These are phyloP conservation scores for Hypoxylon lienhwacheense DNA, from an alignment of 495 filamentous ascomycete genomes.

Conservation along the genomic window DNA sequence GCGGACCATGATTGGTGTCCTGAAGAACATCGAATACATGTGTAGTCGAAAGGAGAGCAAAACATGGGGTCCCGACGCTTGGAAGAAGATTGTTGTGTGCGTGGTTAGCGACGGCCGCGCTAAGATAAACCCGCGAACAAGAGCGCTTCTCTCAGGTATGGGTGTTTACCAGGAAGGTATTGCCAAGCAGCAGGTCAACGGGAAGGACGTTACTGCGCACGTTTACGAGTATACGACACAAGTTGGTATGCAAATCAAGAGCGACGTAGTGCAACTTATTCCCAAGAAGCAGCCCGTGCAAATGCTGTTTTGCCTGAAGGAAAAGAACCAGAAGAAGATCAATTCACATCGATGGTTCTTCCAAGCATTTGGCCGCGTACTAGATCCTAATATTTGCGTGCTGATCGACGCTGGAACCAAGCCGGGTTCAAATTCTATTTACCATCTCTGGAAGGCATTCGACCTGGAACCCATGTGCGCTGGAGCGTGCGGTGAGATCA, in stretches of 20 bases:
- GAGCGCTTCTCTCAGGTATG: slow-evolving; percentile 86
- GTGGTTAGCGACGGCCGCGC: slow-evolving; percentile 97
- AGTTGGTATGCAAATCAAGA: slow-evolving; percentile 82
- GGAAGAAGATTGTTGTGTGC: slow-evolving; percentile 99
- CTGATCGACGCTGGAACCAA: slow-evolving; percentile 95
- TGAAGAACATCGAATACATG: slow-evolving; percentile 99
- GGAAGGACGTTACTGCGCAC: slow-evolving; percentile 95
- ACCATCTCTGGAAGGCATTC: slow-evolving; percentile 98
- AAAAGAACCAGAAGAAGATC: slow-evolving; percentile 99
- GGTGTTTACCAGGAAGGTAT: slow-evolving; percentile 98
- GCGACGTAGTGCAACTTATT: slow-evolving; percentile 80
- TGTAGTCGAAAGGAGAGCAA: slow-evolving; percentile 86
- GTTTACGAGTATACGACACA: slow-evolving; percentile 99
- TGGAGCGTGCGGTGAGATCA: slow-evolving; percentile 98
- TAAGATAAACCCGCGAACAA: slow-evolving; percentile 94
- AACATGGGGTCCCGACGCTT: slow-evolving; percentile 97
- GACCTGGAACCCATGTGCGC: slow-evolving; percentile 96
- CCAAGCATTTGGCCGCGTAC: slow-evolving; percentile 89
- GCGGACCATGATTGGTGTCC: slow-evolving; percentile 93
- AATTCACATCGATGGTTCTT: slow-evolving; percentile 99
- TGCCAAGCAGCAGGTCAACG: slow-evolving; percentile 96
- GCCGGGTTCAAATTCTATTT: slow-evolving; percentile 90
- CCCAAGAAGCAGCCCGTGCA: slow-evolving; percentile 82
- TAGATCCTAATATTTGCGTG: slow-evolving; percentile 96
- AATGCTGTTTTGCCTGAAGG: slow-evolving; percentile 98